phyloP scores from a whole-genome alignment of 306 rosid genomes.

The Arachis stenosperma region DNA sequence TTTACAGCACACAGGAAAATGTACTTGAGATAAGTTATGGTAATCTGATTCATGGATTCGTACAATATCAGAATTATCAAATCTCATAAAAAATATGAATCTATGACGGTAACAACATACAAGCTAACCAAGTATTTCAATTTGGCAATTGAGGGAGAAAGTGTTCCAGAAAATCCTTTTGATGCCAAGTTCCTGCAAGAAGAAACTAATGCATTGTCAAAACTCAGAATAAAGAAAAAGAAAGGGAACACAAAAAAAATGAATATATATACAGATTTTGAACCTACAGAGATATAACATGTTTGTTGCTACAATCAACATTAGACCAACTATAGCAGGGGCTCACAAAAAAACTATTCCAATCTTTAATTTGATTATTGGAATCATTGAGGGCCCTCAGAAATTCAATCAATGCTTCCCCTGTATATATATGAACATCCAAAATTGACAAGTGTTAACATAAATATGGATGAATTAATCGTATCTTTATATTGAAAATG shows the following conservation, averaged over 20 bases:
- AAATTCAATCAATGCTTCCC: constrained; percentile 74
- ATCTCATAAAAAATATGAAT: constrained; percentile 21
- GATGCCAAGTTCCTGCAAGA: constrained; percentile 78
- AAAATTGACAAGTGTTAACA: constrained; percentile 13
- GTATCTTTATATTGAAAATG: no score
- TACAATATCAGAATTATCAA: constrained; percentile 18
- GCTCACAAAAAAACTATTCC: constrained; percentile 74
- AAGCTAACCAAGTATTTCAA: constrained; percentile 74
- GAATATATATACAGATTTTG: neutral
- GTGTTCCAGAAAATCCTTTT: constrained; percentile 77
- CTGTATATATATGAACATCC: constrained; percentile 50
- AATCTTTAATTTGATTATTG: constrained; percentile 59
- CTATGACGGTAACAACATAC: constrained; percentile 55
- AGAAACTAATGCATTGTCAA: constrained; percentile 20
- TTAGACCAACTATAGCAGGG: constrained; percentile 93
- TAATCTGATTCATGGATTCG: constrained; percentile 50
- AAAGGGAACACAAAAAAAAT: neutral
- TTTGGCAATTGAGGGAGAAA: constrained; percentile 75
- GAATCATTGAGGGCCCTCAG: constrained; percentile 71
- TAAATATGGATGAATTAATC: neutral
- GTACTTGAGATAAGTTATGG: neutral
- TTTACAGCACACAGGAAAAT: constrained; percentile 14
- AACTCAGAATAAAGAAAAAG: no score
- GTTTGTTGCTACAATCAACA: constrained; percentile 67
- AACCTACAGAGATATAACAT: constrained; percentile 89